Evolutionary conservation across 805 yeast genomes (phyloP), one percentile per base, ranked within the genome.

Genomic region (Myxozyma neotropica): DNA sequence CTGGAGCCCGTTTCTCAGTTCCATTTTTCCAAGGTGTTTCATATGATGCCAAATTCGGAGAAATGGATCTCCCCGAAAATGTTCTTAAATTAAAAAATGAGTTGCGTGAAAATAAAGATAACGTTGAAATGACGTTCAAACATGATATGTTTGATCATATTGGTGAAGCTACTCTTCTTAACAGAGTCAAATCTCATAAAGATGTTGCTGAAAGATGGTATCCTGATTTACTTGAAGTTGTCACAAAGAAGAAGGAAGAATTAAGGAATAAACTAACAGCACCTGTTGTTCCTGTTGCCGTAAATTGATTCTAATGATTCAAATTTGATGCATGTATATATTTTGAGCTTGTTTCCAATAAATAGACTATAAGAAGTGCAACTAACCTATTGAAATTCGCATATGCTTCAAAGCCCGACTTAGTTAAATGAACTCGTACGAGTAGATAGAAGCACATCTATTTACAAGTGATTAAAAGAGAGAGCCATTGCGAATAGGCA

Each of bases 21-120:
- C 83, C 84, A 5, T 80, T 78, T 63, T 81, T 81, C 69, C 81
- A 77, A 50, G 71, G 74, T 1, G 75, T 74, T n/a, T 63, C 61
- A 4, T 60, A 60, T 42, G 64, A 57, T 36, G 64, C 64, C 42
- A 51, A 50, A 44, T 59, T 59, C 23, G 59, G 57, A 40, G 53
- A 52, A 27, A 52, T 59, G 55, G 57, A 55, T 15, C 56, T 59
- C 4, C 64, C 64, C 1, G 52, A 38, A 13, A 52, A 21, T 24
- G 64, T 59, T 7, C 36, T 59, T 23, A 42, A 46, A 27, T 40
- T 59, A 21, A 55, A 53, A 21, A 53, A 53, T 35, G 35, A 52
- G 29, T 36, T 48, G 15, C 59, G 60, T 15, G 40, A 29, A n/a
- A 53, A 40, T 46, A 59, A 48, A 29, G 60, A 55, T 42, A 52